Conservation (phyloP, 305 asterid genomes). For the Stenogyne calaminthoides region DNA sequence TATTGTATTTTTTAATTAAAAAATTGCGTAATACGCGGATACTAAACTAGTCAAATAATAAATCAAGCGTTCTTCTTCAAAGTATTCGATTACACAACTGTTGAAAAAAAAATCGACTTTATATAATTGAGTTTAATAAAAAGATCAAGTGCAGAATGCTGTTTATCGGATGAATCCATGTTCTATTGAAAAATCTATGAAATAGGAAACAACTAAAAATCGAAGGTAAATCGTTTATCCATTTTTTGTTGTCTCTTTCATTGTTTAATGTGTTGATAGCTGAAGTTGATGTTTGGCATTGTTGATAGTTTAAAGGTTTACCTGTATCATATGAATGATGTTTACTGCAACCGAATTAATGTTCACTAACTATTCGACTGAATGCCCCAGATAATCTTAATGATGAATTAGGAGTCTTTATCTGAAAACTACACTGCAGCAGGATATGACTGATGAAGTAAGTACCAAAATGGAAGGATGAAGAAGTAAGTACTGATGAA, state of each 20-base stretch:
- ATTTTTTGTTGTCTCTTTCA: neutral
- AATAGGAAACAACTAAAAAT: neutral
- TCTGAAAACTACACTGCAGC: conserved; percentile 31
- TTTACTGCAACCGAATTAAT: neutral
- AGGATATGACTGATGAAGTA: no score
- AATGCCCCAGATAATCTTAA: neutral
- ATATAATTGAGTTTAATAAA: neutral
- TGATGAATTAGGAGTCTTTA: conserved; percentile 33
- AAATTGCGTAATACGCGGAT: no score
- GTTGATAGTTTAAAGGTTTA: neutral
- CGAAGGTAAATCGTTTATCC: neutral
- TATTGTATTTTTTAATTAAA: no score
- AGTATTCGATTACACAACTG: neutral
- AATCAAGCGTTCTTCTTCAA: no score
- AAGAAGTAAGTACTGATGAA: no score
- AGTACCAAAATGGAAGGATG: no score
- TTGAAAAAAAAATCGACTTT: neutral
- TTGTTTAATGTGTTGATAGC: neutral
- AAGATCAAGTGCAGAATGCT: neutral
- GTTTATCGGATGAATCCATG: neutral
- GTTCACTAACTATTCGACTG: neutral
- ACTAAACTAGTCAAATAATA: no score
- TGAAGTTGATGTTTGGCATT: neutral
- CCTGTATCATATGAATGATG: neutral
- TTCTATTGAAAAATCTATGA: neutral